These are phyloP conservation scores for Blakeslea trispora DNA, from an alignment of 371 early-diverging fungal species.

Conservation along the genomic window DNA sequence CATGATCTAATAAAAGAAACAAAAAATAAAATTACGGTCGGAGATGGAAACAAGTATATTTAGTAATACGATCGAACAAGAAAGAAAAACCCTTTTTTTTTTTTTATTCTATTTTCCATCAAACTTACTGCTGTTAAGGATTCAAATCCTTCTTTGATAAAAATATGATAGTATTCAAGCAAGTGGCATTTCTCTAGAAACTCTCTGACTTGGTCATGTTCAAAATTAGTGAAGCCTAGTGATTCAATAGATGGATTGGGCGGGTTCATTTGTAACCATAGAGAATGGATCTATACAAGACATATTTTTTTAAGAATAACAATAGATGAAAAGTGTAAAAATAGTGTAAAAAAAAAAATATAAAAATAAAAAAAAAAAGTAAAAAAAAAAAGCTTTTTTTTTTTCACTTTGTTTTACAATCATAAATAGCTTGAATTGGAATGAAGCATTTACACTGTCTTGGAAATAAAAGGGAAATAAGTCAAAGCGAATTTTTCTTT, in stretches of 20 bases:
- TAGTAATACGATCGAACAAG: background rate
- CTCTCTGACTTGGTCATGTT: slow-evolving; percentile 6
- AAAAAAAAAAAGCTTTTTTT: too few species aligned
- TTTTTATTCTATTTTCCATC: too few species aligned
- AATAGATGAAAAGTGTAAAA: too few species aligned
- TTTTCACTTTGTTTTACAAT: too few species aligned
- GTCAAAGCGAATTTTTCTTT: too few species aligned
- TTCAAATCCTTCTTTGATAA: slow-evolving; percentile 52
- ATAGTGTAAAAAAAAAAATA: too few species aligned
- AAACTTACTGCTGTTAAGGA: slow-evolving; percentile 41
- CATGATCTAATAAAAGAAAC: slow-evolving; percentile 31
- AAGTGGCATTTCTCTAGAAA: slow-evolving; percentile 38
- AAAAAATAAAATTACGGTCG: background rate
- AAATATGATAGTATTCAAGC: slow-evolving; percentile 30
- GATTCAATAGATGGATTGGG: background rate
- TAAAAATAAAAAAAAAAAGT: too few species aligned
- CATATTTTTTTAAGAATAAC: too few species aligned
- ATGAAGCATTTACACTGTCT: too few species aligned
- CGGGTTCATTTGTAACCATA: slow-evolving; percentile 8
- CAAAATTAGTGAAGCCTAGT: background rate
- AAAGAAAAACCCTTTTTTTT: background rate
- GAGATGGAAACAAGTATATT: background rate
- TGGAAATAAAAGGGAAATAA: too few species aligned
- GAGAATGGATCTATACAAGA: too few species aligned
- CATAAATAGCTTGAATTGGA: too few species aligned